These are phyloP conservation scores for Melampsora americana DNA, from an alignment of 1,284 basidiomycete species.

Conservation along the genomic window DNA sequence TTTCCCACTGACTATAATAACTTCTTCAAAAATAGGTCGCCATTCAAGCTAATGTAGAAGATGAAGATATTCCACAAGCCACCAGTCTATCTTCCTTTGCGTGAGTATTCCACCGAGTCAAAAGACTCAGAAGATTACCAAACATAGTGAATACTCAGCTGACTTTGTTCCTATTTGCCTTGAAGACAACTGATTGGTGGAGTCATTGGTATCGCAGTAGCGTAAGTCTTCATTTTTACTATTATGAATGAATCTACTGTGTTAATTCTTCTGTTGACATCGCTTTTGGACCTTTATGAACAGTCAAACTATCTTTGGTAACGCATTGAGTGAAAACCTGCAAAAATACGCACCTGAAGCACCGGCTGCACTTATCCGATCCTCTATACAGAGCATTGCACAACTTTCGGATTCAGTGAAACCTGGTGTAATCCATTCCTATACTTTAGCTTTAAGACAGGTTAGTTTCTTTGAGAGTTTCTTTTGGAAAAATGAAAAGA, in stretches of 20 bases:
- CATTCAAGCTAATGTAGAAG: background rate
- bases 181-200: background rate
- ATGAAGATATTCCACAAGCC: background rate
- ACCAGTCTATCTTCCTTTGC: background rate
- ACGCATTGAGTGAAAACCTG: background rate
- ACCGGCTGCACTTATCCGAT: background rate
- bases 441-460: background rate
- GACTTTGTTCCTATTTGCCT: background rate
- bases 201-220: background rate
- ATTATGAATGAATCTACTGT: background rate
- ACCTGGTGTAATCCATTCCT: constrained; percentile 4
- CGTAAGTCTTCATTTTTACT: background rate
- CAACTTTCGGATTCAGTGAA: background rate
- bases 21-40: background rate
- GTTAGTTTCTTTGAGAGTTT: background rate
- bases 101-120: background rate
- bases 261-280: background rate
- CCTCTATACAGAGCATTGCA: background rate
- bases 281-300: background rate
- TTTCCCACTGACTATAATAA: no score
- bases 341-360: background rate
- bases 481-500: no score
- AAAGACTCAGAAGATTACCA: no score
- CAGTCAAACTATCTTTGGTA: constrained; percentile 7
- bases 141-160: background rate